These are phyloP conservation scores for Santalum album DNA, from an alignment of 164 flowering plant genomes.

Conservation along the genomic window DNA sequence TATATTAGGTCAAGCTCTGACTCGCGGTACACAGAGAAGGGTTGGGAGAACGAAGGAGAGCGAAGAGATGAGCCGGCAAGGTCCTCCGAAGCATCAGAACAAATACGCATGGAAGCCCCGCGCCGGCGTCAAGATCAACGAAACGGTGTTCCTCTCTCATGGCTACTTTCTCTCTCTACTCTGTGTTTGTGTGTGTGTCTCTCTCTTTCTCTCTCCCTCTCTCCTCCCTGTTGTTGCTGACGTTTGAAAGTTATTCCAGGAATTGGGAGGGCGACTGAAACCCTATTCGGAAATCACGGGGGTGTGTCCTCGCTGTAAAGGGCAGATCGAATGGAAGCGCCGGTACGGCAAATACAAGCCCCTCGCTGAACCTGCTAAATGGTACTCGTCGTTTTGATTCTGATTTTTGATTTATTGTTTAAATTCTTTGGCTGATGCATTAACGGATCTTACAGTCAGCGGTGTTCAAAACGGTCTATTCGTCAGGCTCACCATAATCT, in stretches of 20 bases:
- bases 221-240: no score
- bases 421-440: not conserved
- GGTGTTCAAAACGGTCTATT: constrained; percentile 68
- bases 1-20: no score
- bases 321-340: constrained; percentile 96
- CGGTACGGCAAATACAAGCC: constrained; percentile 95
- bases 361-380: constrained; percentile 74
- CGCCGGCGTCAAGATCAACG: constrained; percentile 61
- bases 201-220: not conserved
- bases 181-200: not conserved
- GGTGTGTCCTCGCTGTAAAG: constrained; percentile 71
- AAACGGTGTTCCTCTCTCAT: constrained; percentile 38
- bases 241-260: constrained; percentile 28
- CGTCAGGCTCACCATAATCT: constrained; percentile 89
- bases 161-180: not conserved
- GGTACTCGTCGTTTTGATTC: constrained; percentile 25
- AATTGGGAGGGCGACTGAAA: constrained; percentile 68
- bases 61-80: constrained; percentile 14
- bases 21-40: no score
- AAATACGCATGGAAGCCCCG: constrained; percentile 73
- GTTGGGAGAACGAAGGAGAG: not conserved
- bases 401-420: not conserved
- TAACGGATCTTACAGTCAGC: constrained; percentile 45
- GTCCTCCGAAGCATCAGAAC: constrained; percentile 77
- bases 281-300: constrained; percentile 82